Base-by-base conservation (phyloP, 2,329 filamentous ascomycete genomes). In the Ampelomyces quisqualis region DNA sequence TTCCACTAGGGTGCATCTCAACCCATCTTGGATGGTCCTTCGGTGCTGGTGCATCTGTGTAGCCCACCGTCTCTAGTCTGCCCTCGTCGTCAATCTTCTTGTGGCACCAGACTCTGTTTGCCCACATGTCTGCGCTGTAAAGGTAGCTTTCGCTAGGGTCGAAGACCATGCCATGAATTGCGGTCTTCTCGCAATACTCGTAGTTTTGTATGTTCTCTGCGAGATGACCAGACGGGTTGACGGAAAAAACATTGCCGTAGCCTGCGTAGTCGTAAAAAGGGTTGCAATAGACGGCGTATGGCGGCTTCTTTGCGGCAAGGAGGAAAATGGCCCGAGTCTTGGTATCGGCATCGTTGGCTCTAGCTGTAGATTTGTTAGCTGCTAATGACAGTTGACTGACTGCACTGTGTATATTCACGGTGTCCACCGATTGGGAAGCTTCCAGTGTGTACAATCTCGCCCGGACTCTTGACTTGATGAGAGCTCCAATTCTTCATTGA, bases 401-500 rank as follows among this genome's bases (percentile, higher is more conserved):
- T n/a, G n/a, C n/a, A n/a, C n/a, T n/a, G n/a, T n/a, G n/a, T n/a
- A n/a, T n/a, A 72, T 80, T 39, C 77, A 89, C 86, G 80, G 63
- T 94, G 79, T 54, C 87, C 85, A 30, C 80, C 82, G 67, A 95
- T 85, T 2, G 85, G 78, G 20, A 67, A 89, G 82, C 10, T 88
- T 88, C 30, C 77, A 76, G 65, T 79, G 55, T 93, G 88, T 32
- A 81, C 71, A 51, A 95, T 93, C 34, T 88, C 81, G 2, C 81
- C 84, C 2, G 88, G 86, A 54, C 80, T 84, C 57, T 84, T 80
- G 58, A 94, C 85, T 31, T 82, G 75, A 68, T 88, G 91, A 65
- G 85, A 90, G 34, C 85, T 85, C 88, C 88, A 95, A 67, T 90
- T 91, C 77, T 95, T 95, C 88, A 93, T 93, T 46, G 88, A 87